Base-by-base conservation (phyloP, 352 stramenopile genomes). In the Phytophthora tentaculata region DNA sequence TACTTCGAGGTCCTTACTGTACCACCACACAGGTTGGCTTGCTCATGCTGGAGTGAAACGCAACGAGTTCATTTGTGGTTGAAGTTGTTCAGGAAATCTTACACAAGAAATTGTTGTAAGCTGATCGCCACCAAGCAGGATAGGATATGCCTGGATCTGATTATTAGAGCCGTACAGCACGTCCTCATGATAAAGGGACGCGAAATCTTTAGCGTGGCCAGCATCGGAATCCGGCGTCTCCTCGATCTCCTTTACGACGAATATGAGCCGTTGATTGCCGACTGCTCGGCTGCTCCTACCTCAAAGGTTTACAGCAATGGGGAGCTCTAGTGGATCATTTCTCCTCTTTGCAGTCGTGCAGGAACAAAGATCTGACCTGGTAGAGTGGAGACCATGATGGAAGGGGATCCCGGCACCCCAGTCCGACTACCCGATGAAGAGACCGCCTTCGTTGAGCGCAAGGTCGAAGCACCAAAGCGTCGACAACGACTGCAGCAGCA, bases 241-340 rank as follows among this genome's bases (percentile, higher is more conserved):
- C 61, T 69, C 61, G 61, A 52, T 26, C 32, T 5, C 3, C 14
- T 51, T 19, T 0, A 35, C 49, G 62, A 23, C 24, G 54, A 64
- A 57, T 64, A 52, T 64, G 54, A 55, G 56, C 64, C 50, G 64
- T 71, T 57, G 49, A 71, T 71, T 56, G 22, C 51, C 32, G 57
- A 56, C 57, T 57, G 5, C 35, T 57, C 43, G 8, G 16, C 24
- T 24, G 28, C 48, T 48, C 5, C 29, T 26, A 32, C 3, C 41
- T 14, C 43, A n/a, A 29, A 26, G 17, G 26, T 19, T 49, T 13
- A 23, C 49, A 43, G 6, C 58, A 57, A 57, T 32, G 29, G 32
- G 20, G 23, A 37, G 9, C 9, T 5, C 35, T 43, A 19, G 35
- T 39, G 6, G 32, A 39, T 12, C 54, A 69, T 69, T n/a, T 69